Conservation (phyloP, 2,329 filamentous ascomycete species). For the Metarhizium anisopliae region DNA sequence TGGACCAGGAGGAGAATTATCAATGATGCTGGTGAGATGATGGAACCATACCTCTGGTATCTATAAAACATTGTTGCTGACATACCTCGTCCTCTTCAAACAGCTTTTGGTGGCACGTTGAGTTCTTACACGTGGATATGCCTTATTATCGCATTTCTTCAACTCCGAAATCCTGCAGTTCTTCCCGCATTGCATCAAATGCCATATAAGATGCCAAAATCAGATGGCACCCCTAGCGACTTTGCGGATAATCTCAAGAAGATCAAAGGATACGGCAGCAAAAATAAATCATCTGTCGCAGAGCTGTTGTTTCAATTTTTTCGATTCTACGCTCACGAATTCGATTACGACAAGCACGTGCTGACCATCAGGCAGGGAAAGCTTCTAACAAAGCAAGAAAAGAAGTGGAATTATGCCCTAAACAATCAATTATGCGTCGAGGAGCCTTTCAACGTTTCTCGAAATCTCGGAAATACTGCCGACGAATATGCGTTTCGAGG, state of each 20-base stretch:
- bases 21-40: constrained; percentile 77
- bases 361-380: constrained; percentile 79
- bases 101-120: constrained; percentile 84
- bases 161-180: constrained; percentile 75
- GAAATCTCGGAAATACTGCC: constrained; percentile 92
- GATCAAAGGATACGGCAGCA: constrained; percentile 62
- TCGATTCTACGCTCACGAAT: constrained; percentile 85
- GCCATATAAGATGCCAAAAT: constrained; percentile 35
- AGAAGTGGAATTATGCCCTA: constrained; percentile 73
- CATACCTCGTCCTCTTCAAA: neutral
- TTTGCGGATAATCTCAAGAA: constrained; percentile 83
- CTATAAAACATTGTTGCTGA: constrained; percentile 12
- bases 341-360: constrained; percentile 78
- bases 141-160: constrained; percentile 92
- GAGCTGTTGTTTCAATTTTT: constrained; percentile 94
- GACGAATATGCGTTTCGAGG: constrained; percentile 92
- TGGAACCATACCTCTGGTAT: neutral
- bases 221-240: constrained; percentile 59
- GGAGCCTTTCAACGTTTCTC: constrained; percentile 83
- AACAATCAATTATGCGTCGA: constrained; percentile 90
- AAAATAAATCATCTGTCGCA: constrained; percentile 75
- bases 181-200: constrained; percentile 76
- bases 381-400: constrained; percentile 70
- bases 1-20: constrained; percentile 90
- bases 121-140: constrained; percentile 99